Evolutionary conservation across 1,139 yeast species (phyloP).

Genomic region (Zygoascus sp.): DNA sequence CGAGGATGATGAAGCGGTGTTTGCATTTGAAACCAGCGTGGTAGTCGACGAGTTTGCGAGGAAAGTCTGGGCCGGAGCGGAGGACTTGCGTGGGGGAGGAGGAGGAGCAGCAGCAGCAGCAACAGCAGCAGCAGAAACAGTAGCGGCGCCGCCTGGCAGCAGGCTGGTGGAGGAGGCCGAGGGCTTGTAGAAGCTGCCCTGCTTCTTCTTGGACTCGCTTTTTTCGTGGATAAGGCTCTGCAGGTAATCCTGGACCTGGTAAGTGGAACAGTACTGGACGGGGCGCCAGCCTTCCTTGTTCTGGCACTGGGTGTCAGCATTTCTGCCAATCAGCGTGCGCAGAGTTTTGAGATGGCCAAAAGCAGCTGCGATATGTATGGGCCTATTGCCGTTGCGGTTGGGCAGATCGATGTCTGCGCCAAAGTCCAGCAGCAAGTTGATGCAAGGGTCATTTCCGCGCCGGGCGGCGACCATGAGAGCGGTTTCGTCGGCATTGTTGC

Average conservation of each 20-base stretch:
- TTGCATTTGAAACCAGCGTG: conserved; percentile 6
- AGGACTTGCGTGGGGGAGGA: no score
- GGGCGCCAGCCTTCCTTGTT: conserved; percentile 72
- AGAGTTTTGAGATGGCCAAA: conserved; percentile 66
- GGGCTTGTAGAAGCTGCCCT: conserved; percentile 18
- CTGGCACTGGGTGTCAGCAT: conserved; percentile 45
- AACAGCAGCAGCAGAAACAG: background rate
- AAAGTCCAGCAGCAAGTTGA: conserved; percentile 65
- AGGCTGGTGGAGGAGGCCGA: background rate
- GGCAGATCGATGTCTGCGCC: conserved; percentile 67
- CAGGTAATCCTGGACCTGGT: conserved; percentile 36
- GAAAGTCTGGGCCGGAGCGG: no score
- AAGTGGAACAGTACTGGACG: conserved; percentile 37
- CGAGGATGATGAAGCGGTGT: background rate
- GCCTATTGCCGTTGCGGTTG: conserved; percentile 58
- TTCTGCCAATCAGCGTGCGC: conserved; percentile 50
- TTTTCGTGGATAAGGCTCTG: conserved; percentile 32
- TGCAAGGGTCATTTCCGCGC: conserved; percentile 64
- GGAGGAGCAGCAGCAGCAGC: background rate
- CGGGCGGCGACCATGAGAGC: conserved; percentile 66
- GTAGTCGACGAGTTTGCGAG: background rate
- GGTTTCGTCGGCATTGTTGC: conserved; percentile 53
- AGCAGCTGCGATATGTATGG: conserved; percentile 77
- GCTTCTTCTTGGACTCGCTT: conserved; percentile 17
- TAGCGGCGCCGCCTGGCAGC: background rate